These are phyloP conservation scores for Calonectria montana DNA, from an alignment of 2,329 filamentous ascomycete genomes.

Conservation along the genomic window DNA sequence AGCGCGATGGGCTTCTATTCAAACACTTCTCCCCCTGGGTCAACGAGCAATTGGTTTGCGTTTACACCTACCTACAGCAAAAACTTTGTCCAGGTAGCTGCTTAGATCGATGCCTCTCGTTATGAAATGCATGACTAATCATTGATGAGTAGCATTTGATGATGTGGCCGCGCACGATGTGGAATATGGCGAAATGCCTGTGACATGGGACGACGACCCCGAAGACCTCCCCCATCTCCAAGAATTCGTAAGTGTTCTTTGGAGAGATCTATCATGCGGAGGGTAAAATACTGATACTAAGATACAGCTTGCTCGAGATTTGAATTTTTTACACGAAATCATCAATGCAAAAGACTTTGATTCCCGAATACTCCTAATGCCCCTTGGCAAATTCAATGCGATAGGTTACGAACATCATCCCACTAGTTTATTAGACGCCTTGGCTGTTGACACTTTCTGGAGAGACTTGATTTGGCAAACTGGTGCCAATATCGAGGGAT, in stretches of 20 bases:
- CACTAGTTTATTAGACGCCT: neutral
- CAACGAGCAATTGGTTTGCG: conserved; percentile 4
- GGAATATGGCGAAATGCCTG: neutral
- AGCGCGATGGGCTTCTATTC: neutral
- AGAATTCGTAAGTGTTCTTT: neutral
- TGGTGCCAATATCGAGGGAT: neutral
- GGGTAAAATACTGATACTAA: neutral
- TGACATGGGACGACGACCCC: neutral
- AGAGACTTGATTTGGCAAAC: neutral
- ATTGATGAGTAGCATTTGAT: neutral
- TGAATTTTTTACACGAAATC: neutral
- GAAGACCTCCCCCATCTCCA: neutral
- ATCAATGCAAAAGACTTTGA: neutral
- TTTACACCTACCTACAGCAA: neutral
- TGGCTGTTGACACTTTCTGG: neutral
- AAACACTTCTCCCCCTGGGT: neutral
- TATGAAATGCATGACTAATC: neutral
- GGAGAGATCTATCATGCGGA: fast-evolving
- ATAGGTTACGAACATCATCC: neutral
- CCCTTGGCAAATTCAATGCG: neutral
- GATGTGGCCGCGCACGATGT: conserved; percentile 1
- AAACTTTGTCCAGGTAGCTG: neutral
- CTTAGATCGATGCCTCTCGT: neutral
- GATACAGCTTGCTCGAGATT: neutral
- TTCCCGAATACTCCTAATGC: neutral